A percentile compares a stretch with the other conserved stretches of the same genome.
phyloP scores from a whole-genome alignment of 345 rosid genomes.

The Ceriops decandra region DNA sequence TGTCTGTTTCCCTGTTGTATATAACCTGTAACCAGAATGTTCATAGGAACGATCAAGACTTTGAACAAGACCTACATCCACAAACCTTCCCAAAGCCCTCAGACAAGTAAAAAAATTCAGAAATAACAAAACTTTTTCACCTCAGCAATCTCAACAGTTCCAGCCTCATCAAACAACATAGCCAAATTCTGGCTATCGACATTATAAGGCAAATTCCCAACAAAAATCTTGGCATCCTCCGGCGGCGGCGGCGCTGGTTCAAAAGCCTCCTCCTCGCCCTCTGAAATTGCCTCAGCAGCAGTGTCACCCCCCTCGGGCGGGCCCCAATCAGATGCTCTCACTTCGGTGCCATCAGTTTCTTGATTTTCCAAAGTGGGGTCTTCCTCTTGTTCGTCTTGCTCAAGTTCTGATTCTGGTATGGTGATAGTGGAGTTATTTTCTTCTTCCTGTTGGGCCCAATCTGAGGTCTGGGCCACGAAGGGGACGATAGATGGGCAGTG shows the following conservation, averaged over 20 bases:
- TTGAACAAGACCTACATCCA: neutral
- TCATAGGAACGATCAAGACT: neutral
- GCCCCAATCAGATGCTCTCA: constrained; percentile 31
- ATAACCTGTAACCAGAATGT: constrained; percentile 52
- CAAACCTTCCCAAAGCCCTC: neutral
- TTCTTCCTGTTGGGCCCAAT: constrained; percentile 31
- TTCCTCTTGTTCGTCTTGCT: constrained; percentile 2
- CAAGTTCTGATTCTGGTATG: constrained; percentile 24
- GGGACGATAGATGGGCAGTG: constrained; percentile 37
- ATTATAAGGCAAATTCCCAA: constrained; percentile 78
- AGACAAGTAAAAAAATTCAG: neutral
- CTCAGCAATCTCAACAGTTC: constrained; percentile 93
- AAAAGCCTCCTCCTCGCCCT: constrained; percentile 19
- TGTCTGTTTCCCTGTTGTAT: constrained; percentile 74
- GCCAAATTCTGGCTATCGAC: constrained; percentile 79
- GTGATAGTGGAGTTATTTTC: constrained; percentile 34
- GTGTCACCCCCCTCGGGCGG: constrained; percentile 30
- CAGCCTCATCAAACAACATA: constrained; percentile 78
- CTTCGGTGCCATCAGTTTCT: constrained; percentile 30
- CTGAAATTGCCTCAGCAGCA: constrained; percentile 16
- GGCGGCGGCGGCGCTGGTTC: constrained; percentile 55
- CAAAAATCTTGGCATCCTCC: constrained; percentile 82
- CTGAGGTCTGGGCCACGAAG: constrained; percentile 56
- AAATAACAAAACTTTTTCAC: constrained; percentile 28
- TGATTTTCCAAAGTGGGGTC: constrained; percentile 32